Base-by-base conservation (phyloP, 495 filamentous ascomycete species). In the Pseudoneurospora amorphoporcata region DNA sequence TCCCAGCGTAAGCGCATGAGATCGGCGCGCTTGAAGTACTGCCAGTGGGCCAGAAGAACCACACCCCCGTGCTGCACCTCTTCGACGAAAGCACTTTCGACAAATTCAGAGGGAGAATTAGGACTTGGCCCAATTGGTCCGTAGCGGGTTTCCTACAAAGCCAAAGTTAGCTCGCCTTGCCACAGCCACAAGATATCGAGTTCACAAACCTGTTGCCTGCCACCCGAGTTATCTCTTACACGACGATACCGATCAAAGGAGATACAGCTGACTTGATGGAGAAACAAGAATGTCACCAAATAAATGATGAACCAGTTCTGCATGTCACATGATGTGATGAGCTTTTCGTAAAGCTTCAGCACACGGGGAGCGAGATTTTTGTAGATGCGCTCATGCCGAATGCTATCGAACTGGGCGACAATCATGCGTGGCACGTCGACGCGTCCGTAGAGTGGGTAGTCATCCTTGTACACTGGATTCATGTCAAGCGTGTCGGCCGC, bases 341-440 rank as follows among this genome's bases (percentile, higher is more conserved):
- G 71, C 74, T 72, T 72, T 76, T 84, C 80, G 8, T 76, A 71
- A n/a, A 73, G 72, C 23, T 69, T 65, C n/a, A 85, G 79, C 9
- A 84, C 71, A 4, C 71, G 45, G 3, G 75, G 72, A 5, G 71
- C 35, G 0, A 72, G 41, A 17, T 42, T 43, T 39, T 79, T 80
- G 43, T 80, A 77, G 12, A 80, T 72, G 32, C 72, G 69, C 29
- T 75, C 73, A 32, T 75, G 42, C 8, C 80, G 82, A 68, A 86
- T 81, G 68, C 81, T 83, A 74, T 86, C 84, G 71, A 86, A 84
- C 72, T 86, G 84, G 2, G 83, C 84, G 39, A 84, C 78, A 17
- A 86, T 79, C 83, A 85, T 85, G 17, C 83, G 80, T 10, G 84
- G 83, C 17, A 83, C 71, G 1, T 73, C 77, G 7, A 79, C 72